These are phyloP conservation scores for Pelargonium citronellum DNA, from an alignment of 441 rosid species.

Conservation along the genomic window DNA sequence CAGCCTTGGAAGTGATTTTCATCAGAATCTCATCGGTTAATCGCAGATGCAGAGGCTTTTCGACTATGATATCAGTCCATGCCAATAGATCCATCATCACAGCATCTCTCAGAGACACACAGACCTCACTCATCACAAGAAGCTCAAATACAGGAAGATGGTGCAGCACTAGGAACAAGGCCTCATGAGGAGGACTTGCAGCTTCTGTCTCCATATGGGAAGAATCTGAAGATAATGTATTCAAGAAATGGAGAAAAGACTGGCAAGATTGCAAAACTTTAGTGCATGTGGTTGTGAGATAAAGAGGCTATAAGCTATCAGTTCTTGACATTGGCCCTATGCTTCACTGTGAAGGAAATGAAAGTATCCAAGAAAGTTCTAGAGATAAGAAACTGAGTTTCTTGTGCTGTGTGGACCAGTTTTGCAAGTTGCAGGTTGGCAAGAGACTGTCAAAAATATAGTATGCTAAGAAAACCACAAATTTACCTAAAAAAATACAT, in stretches of 20 bases:
- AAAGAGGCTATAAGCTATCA: too few relatives aligned
- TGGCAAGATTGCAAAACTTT: not conserved
- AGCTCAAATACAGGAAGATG: slow-evolving; percentile 54
- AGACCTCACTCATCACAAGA: slow-evolving; percentile 38
- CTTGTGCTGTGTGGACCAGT: not conserved
- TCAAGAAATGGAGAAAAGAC: too few relatives aligned
- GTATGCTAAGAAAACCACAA: too few relatives aligned
- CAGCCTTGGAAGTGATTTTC: slow-evolving; percentile 36
- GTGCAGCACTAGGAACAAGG: slow-evolving; percentile 49
- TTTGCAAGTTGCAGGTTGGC: not conserved
- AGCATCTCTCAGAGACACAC: slow-evolving; percentile 38
- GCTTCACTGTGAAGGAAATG: not conserved
- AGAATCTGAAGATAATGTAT: not conserved
- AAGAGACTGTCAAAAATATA: not conserved
- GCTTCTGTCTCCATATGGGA: slow-evolving; percentile 7
- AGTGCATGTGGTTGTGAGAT: too few relatives aligned
- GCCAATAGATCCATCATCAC: slow-evolving; percentile 33
- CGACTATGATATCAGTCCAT: slow-evolving; percentile 39
- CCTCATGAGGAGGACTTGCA: slow-evolving; percentile 50
- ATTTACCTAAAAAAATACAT: too few relatives aligned
- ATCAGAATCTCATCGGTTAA: slow-evolving; percentile 39
- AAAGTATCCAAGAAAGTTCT: not conserved
- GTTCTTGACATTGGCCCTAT: not conserved
- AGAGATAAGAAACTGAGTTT: not conserved
- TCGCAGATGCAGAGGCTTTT: slow-evolving; percentile 34